Percentiles rank a stretch among this genome's conserved stretches.
phyloP scores from a whole-genome alignment of 148 eudicot species.

The Silene conica region DNA sequence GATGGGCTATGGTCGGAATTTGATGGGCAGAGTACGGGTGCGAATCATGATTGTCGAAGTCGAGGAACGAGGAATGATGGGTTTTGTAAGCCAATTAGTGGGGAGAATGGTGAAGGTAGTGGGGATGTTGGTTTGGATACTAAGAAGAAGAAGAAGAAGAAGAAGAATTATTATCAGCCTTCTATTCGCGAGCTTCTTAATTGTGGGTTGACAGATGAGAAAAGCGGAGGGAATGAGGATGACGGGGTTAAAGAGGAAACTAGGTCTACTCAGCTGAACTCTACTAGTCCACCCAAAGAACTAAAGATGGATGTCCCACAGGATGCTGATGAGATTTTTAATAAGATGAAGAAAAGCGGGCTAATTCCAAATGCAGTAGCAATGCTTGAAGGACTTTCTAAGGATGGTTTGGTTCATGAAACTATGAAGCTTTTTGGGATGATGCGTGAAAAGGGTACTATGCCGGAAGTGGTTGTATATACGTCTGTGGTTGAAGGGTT shows the following conservation, averaged over 20 bases:
- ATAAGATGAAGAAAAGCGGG: conserved; percentile 84
- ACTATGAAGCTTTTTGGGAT: conserved; percentile 81
- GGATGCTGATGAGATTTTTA: conserved; percentile 78
- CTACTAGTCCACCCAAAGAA: conserved; percentile 6
- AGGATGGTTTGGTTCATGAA: conserved; percentile 84
- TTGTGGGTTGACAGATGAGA: conserved; percentile 20
- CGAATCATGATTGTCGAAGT: conserved; percentile 14
- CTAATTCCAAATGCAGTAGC: conserved; percentile 88
- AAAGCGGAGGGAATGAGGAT: conserved; percentile 21
- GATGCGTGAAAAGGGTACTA: conserved; percentile 89
- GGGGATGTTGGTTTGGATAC: conserved; percentile 5
- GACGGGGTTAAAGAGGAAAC: conserved; percentile 14
- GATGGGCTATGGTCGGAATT: conserved; percentile 27
- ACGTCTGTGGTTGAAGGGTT: conserved; percentile 93
- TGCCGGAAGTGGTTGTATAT: conserved; percentile 88
- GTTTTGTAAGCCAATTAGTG: conserved; percentile 23
- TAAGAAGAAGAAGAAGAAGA: conserved; percentile 9
- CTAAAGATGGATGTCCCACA: conserved; percentile 35
- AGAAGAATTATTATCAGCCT: conserved; percentile 19
- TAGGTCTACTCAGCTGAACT: neutral
- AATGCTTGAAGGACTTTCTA: conserved; percentile 90
- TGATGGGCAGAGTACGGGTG: conserved; percentile 17
- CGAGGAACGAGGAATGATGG: conserved; percentile 28
- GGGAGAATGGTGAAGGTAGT: conserved; percentile 16
- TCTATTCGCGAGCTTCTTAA: conserved; percentile 30